Conservation (phyloP, 1,284 basidiomycete species). For the Golubevia pallescens region DNA sequence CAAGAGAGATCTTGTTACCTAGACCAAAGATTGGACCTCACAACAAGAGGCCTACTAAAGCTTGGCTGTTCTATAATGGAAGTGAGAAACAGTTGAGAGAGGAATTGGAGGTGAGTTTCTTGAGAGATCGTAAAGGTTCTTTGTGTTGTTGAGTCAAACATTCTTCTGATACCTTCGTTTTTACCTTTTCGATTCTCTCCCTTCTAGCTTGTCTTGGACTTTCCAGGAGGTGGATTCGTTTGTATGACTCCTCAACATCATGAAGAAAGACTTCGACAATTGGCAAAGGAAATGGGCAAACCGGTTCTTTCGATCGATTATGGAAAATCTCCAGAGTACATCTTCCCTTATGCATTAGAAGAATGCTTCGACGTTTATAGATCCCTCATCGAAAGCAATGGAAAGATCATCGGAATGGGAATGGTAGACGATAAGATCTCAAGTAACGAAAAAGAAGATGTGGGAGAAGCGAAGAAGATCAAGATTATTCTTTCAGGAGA, state of each 20-base stretch:
- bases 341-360: constrained; percentile 92
- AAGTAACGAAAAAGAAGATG: too few species aligned
- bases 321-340: constrained; percentile 80
- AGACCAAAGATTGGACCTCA: constrained; percentile 70
- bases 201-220: constrained; percentile 68
- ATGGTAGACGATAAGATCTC: too few species aligned
- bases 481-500: constrained; percentile 47
- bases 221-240: constrained; percentile 94
- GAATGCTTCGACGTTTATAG: constrained; percentile 90
- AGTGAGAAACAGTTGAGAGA: constrained; percentile 31
- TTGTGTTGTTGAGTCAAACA: not conserved
- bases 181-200: not conserved
- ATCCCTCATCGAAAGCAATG: constrained; percentile 79
- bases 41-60: constrained; percentile 36
- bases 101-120: constrained; percentile 24
- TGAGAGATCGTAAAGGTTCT: not conserved
- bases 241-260: constrained; percentile 94
- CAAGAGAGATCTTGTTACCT: constrained; percentile 79
- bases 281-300: constrained; percentile 80
- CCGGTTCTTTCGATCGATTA: constrained; percentile 89
- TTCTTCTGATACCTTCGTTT: not conserved
- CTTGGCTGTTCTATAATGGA: constrained; percentile 47
- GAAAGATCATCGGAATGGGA: constrained; percentile 79
- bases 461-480: too few species aligned
- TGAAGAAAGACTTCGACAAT: constrained; percentile 86